phyloP scores from a whole-genome alignment of 192 early-diverging fungal species.

The Chytriomyces hyalinus region DNA sequence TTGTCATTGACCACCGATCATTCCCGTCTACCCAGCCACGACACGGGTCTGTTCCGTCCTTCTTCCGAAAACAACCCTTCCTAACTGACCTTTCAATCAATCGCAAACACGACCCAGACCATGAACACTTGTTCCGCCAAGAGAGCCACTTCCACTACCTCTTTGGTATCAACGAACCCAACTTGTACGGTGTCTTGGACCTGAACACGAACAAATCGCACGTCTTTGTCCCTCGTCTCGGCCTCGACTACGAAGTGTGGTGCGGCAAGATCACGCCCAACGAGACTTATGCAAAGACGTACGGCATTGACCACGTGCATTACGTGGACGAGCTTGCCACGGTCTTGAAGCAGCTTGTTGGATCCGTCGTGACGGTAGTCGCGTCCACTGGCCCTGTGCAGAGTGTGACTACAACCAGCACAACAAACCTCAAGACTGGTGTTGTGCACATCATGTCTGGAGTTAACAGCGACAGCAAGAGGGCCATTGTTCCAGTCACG shows the following conservation, averaged over 20 bases:
- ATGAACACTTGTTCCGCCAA: constrained; percentile 56
- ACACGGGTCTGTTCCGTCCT: neutral
- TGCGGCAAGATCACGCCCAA: constrained; percentile 64
- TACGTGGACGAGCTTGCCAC: constrained; percentile 61
- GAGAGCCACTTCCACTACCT: constrained; percentile 86
- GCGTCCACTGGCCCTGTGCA: neutral
- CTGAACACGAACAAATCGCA: constrained; percentile 60
- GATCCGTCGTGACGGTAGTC: neutral
- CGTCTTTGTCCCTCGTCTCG: constrained; percentile 71
- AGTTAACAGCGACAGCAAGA: constrained; percentile 25
- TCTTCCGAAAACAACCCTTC: neutral
- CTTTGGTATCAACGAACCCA: constrained; percentile 77
- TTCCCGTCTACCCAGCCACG: neutral
- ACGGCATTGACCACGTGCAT: constrained; percentile 74
- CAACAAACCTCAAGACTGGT: neutral
- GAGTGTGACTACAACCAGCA: neutral
- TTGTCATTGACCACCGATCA: too few species aligned
- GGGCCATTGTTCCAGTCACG: constrained; percentile 8
- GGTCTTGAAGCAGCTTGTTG: constrained; percentile 43
- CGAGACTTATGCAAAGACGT: constrained; percentile 56
- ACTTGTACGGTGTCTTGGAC: constrained; percentile 74
- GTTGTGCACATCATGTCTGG: constrained; percentile 23
- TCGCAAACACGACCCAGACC: constrained; percentile 74
- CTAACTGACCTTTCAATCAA: neutral
- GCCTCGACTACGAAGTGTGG: constrained; percentile 79